Evolutionary conservation across 768 basidiomycete genomes (phyloP).

Genomic region (Coprinopsis marcescibilis): DNA sequence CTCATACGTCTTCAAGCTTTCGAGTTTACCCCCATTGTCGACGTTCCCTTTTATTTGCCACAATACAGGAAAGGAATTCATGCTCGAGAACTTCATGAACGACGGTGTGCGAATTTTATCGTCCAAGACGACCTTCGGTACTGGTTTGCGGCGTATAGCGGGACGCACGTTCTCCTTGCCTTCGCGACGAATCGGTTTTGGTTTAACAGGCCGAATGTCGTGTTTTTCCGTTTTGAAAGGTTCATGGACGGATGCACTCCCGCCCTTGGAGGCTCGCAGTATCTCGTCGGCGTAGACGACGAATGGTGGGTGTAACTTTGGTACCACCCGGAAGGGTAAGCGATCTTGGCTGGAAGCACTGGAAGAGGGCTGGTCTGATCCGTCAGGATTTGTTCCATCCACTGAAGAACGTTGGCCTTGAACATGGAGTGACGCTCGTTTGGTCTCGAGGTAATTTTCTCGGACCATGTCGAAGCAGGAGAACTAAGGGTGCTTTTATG

Average conservation of each 20-base stretch:
- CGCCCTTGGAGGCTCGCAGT: background rate
- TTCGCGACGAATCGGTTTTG: background rate
- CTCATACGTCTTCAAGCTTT: background rate
- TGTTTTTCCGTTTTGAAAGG: background rate
- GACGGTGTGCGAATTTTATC: conserved; percentile 1
- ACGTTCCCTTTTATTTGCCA: background rate
- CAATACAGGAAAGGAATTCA: conserved; percentile 7
- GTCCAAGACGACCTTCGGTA: conserved; percentile 4
- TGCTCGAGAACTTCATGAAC: conserved; percentile 5
- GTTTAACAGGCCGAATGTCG: background rate
- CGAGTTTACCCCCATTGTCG: background rate
- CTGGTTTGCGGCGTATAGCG: conserved; percentile 14
- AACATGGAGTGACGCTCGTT: background rate
- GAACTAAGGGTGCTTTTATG: background rate
- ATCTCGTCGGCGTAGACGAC: conserved; percentile 2
- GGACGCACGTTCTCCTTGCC: conserved; percentile 8
- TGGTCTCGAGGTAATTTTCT: background rate
- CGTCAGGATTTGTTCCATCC: background rate
- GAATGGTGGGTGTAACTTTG: conserved; percentile 3
- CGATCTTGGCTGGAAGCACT: conserved; percentile 1
- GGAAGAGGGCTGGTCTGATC: conserved; percentile 5
- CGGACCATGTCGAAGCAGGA: background rate
- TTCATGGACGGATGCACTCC: background rate
- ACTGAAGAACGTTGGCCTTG: background rate
- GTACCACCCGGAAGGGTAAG: background rate